Percentiles rank a stretch among this genome's conserved stretches.
Conservation (phyloP, 2,329 filamentous ascomycete species). For the Trichoderma afroharzianum region DNA sequence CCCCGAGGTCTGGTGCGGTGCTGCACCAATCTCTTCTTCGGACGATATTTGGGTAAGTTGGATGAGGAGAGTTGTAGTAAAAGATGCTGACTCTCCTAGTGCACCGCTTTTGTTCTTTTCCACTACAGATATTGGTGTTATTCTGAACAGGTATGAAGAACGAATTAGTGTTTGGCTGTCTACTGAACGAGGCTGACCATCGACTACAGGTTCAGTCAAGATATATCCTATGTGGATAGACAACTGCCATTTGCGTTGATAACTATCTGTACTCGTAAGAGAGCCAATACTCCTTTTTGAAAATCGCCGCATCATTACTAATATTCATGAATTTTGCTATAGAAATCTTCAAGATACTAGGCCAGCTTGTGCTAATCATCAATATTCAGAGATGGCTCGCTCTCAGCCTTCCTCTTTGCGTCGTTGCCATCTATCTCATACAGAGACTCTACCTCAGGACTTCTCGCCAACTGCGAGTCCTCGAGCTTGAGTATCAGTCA, state of each 20-base stretch:
- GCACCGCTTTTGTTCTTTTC: constrained; percentile 41
- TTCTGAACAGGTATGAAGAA: constrained; percentile 32
- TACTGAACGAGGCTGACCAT: not conserved
- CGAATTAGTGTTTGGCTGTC: not conserved
- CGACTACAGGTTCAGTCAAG: constrained; percentile 36
- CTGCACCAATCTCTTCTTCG: constrained; percentile 22
- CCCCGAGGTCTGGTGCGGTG: constrained; percentile 34
- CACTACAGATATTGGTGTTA: constrained; percentile 36
- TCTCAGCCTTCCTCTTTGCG: constrained; percentile 39
- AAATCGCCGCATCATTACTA: not conserved
- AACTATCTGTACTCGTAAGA: constrained; percentile 25
- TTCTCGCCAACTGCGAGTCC: constrained; percentile 52
- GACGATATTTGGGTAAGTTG: constrained; percentile 13
- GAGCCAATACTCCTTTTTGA: no score
- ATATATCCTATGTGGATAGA: constrained; percentile 39
- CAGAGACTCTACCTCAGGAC: constrained; percentile 42
- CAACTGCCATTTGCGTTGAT: constrained; percentile 33
- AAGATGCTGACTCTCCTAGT: constrained; percentile 21
- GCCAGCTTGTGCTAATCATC: constrained; percentile 45
- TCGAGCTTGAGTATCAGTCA: constrained; percentile 53
- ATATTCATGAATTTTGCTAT: not conserved
- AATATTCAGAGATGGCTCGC: constrained; percentile 43
- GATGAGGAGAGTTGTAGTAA: not conserved
- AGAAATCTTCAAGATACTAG: constrained; percentile 37
- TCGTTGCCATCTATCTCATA: constrained; percentile 25